A percentile compares a stretch with the other conserved stretches of the same genome.
Evolutionary conservation across 495 filamentous ascomycete species (phyloP).

Genomic region (Aspergillus nidulans): DNA sequence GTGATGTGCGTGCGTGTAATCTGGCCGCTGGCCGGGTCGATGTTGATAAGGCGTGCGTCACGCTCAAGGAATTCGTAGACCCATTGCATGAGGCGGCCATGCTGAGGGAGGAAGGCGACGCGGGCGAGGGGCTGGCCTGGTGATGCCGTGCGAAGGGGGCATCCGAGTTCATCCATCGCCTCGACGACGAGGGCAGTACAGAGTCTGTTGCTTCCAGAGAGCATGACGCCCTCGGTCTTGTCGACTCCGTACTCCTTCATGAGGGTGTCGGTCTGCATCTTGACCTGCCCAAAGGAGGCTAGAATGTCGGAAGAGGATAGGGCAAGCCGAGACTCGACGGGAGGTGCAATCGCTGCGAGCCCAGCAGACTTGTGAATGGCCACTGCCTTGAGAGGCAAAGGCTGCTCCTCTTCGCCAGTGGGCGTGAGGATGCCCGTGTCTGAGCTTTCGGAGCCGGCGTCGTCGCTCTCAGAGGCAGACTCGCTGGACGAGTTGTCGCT

Average conservation of each 20-base stretch:
- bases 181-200: slow-evolving; percentile 35
- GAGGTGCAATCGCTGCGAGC: no score
- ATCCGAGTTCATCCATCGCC: slow-evolving; percentile 39
- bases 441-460: no score
- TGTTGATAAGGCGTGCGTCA: slow-evolving; percentile 30
- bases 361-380: neutral
- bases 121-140: slow-evolving; percentile 27
- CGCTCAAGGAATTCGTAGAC: slow-evolving; percentile 37
- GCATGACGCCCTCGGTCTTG: slow-evolving; percentile 19
- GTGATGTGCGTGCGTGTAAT: slow-evolving; percentile 37
- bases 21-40: slow-evolving; percentile 20
- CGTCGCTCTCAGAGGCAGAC: neutral
- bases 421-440: no score
- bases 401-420: no score
- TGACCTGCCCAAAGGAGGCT: slow-evolving; percentile 19
- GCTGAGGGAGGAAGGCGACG: slow-evolving; percentile 25
- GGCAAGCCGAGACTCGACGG: neutral
- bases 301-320: neutral
- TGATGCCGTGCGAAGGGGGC: slow-evolving; percentile 21
- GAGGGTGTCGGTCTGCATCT: slow-evolving; percentile 28
- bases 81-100: slow-evolving; percentile 25
- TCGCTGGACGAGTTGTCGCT: neutral
- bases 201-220: slow-evolving; percentile 23
- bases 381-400: neutral
- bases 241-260: slow-evolving; percentile 25